These are phyloP conservation scores for Prunus yedoensis DNA, from an alignment of 331 rosid species.

Conservation along the genomic window DNA sequence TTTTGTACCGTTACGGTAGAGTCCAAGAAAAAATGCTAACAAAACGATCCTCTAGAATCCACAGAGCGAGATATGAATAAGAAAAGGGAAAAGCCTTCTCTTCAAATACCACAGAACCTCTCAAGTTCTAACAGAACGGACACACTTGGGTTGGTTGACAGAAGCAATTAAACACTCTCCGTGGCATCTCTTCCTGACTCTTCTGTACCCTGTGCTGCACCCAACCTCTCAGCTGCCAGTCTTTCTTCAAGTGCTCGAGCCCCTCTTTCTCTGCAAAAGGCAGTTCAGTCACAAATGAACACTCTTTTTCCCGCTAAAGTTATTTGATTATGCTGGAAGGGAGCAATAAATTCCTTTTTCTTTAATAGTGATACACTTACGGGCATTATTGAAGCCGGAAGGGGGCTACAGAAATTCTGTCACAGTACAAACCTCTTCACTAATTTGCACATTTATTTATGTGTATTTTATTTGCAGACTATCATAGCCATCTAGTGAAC, in stretches of 20 bases:
- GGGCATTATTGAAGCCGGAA: too few relatives aligned
- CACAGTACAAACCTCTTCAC: too few relatives aligned
- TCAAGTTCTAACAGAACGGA: slow-evolving; percentile 16
- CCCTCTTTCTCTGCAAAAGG: slow-evolving; percentile 76
- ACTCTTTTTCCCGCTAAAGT: slow-evolving; percentile 8
- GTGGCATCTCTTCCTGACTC: slow-evolving; percentile 52
- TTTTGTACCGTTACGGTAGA: slow-evolving; percentile 11
- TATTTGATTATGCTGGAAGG: neutral
- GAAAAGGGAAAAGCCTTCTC: slow-evolving; percentile 1
- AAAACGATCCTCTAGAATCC: slow-evolving; percentile 23
- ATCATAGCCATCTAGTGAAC: neutral
- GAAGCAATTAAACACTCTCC: slow-evolving; percentile 50
- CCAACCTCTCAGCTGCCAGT: slow-evolving; percentile 77
- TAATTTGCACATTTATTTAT: neutral
- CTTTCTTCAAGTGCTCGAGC: slow-evolving; percentile 98
- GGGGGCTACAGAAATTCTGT: too few relatives aligned
- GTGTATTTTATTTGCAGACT: neutral
- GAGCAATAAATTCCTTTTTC: too few relatives aligned
- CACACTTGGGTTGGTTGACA: slow-evolving; percentile 25
- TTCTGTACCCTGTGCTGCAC: slow-evolving; percentile 45
- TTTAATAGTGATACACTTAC: too few relatives aligned
- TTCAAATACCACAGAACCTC: slow-evolving; percentile 32
- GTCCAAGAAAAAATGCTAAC: slow-evolving; percentile 27
- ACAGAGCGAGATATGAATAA: neutral
- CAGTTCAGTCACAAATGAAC: slow-evolving; percentile 10